Evolutionary conservation across 2,329 filamentous ascomycete genomes (phyloP), one percentile per base, ranked within the genome.

Genomic region (Colletotrichum australisinense): DNA sequence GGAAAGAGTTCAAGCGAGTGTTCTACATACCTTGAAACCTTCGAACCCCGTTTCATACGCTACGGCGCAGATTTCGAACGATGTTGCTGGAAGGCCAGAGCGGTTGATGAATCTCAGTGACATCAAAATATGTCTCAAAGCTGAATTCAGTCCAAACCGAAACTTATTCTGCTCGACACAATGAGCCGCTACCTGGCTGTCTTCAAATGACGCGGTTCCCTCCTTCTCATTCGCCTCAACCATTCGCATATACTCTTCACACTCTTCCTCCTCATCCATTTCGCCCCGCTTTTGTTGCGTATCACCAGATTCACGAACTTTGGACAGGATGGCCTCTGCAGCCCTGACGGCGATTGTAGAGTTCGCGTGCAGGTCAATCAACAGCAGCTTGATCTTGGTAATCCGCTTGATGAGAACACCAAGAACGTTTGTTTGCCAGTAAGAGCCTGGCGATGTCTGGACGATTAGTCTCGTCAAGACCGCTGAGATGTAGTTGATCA

Each of bases 11-110:
- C 32, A 1, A 16, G 28, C 52, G 16, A 38, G 26, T 22, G n/a
- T 6, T 11, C 1, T 5, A 35, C 65, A 4, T 19, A 73, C 74
- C 74, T 71, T 75, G 73, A 75, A 76, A 3, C 67, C 75, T 28
- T 76, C 69, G 24, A 75, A 75, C 1, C 76, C 75, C 2, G 72
- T 76, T 30, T 75, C 66, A 11, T 73, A 75, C 1, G 68, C 75
- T 26, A 75, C 70, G 3, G 49, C 60, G 22, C 73, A 76, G 24
- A 76, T 72, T 58, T 76, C 74, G n/a, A 72, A 76, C 5, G 32
- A 52, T 14, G 63, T n/a, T 52, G 38, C 24, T 16, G 59, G 38
- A 12, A 60, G 32, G 11, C 58, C 58, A 42, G 58, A 28, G 5
- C 58, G 19, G 32, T 63, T 28, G 6, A 16, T 49, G 52, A 7